These are phyloP conservation scores for Amphicarpaea edgeworthii DNA, from an alignment of 306 rosid species.

Conservation along the genomic window DNA sequence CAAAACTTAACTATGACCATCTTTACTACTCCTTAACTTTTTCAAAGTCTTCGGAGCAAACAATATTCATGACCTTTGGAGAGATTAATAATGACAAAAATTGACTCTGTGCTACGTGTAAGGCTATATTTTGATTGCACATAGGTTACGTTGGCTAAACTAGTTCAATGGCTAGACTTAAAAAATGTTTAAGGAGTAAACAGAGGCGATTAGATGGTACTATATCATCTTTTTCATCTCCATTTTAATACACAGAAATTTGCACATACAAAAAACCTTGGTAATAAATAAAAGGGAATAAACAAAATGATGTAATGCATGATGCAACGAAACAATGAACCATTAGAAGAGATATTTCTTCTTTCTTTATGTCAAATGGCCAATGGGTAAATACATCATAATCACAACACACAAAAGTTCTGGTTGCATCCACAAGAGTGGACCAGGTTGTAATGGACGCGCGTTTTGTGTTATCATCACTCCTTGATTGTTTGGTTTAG, in stretches of 20 bases:
- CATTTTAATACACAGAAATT: conserved; percentile 7
- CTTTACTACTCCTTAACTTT: conserved; percentile 38
- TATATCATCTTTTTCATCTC: conserved; percentile 5
- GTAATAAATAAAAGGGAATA: conserved; percentile 15
- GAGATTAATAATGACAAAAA: conserved; percentile 51
- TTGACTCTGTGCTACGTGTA: conserved; percentile 51
- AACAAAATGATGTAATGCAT: conserved; percentile 52
- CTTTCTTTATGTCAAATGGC: conserved; percentile 41
- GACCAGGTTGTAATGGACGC: conserved; percentile 41
- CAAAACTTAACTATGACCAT: background rate
- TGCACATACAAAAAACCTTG: background rate
- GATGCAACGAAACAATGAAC: conserved; percentile 49
- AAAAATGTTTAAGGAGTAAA: conserved; percentile 2
- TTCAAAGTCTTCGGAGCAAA: background rate
- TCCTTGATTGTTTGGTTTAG: too few species aligned
- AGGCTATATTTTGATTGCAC: conserved; percentile 29
- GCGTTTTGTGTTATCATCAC: conserved; percentile 44
- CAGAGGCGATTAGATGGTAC: conserved; percentile 10
- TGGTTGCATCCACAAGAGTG: conserved; percentile 40
- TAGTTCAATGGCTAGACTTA: conserved; percentile 13
- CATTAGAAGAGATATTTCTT: conserved; percentile 42
- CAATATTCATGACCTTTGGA: conserved; percentile 33
- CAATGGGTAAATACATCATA: conserved; percentile 46
- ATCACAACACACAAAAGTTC: conserved; percentile 42
- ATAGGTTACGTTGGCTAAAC: background rate